phyloP scores from a whole-genome alignment of 345 rosid species.

The Salix exigua region DNA sequence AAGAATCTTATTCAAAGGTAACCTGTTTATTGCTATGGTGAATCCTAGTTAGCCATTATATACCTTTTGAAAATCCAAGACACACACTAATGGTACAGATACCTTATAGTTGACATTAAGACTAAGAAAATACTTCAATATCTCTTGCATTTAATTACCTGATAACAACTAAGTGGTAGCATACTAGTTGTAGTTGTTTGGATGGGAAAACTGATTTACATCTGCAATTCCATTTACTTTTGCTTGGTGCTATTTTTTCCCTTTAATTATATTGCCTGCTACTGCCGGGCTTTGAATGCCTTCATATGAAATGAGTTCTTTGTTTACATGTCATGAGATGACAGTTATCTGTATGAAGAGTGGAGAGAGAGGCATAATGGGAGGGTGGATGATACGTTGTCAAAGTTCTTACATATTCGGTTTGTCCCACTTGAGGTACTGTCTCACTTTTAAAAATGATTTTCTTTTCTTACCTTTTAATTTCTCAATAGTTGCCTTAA shows the following conservation, averaged over 20 bases:
- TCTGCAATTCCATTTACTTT: neutral
- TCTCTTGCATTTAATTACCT: neutral
- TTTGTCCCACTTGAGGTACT: slow-evolving; percentile 89
- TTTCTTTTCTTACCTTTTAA: neutral
- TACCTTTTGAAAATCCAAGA: neutral
- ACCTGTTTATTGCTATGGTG: neutral
- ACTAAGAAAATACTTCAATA: neutral
- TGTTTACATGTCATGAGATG: slow-evolving; percentile 16
- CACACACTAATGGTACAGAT: neutral
- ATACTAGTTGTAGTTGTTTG: neutral
- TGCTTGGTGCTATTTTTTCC: neutral
- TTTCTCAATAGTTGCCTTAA: neutral
- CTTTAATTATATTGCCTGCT: neutral
- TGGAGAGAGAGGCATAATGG: slow-evolving; percentile 85
- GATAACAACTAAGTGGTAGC: neutral
- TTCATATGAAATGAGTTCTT: neutral
- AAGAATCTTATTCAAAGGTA: slow-evolving; percentile 90
- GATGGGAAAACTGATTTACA: neutral
- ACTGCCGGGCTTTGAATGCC: neutral
- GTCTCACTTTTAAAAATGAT: neutral
- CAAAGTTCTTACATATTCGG: slow-evolving; percentile 70
- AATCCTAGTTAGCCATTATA: neutral
- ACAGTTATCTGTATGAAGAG: slow-evolving; percentile 85
- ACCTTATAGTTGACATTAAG: neutral
- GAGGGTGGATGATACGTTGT: slow-evolving; percentile 50